Conservation (phyloP, 148 eudicot species). For the Diospyros lotus region DNA sequence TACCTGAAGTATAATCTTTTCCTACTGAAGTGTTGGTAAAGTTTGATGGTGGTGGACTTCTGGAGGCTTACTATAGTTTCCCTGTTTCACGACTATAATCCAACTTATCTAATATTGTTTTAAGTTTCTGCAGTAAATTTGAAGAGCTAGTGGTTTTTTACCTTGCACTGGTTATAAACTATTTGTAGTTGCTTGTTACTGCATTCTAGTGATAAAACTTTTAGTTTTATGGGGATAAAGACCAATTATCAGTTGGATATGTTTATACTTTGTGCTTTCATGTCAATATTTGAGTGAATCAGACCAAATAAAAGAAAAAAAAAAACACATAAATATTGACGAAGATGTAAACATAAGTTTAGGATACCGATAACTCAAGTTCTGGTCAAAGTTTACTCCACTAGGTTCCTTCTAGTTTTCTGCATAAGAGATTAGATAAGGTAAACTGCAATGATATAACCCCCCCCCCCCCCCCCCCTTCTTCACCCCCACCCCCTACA, state of each 20-base stretch:
- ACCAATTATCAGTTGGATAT: no score
- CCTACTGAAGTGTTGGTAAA: neutral
- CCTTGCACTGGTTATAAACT: neutral
- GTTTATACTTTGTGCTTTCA: no score
- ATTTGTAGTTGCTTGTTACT: neutral
- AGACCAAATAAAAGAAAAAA: neutral
- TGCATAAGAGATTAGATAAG: neutral
- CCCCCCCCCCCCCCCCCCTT: no score
- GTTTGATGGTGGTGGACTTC: neutral
- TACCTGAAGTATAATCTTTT: neutral
- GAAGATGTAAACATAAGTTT: no score
- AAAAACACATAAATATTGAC: neutral
- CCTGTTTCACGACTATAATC: neutral
- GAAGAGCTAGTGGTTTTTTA: neutral
- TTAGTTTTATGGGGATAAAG: no score
- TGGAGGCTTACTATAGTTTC: neutral
- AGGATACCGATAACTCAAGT: no score
- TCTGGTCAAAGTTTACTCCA: neutral
- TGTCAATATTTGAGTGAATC: neutral
- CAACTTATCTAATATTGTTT: neutral
- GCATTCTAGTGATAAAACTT: neutral
- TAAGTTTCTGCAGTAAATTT: neutral
- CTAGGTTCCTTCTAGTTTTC: neutral
- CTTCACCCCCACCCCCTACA: no score
- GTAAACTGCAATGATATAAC: neutral